Conservation (phyloP, 1,139 yeast species). For the Blastobotrys proliferans region DNA sequence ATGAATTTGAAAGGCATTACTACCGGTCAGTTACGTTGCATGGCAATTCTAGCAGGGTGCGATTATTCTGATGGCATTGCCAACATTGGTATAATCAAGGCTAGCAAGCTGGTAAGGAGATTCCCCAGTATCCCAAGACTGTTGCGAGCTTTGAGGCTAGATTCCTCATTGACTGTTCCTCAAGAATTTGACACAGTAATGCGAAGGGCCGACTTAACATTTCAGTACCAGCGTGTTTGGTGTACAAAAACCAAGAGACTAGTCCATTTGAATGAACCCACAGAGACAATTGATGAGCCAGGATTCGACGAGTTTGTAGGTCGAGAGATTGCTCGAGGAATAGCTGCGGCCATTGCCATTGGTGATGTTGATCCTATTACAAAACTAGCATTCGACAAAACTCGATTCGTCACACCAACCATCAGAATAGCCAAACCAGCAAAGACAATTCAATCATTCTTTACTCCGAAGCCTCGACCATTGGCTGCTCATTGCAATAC, state of each 20-base stretch:
- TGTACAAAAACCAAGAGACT: constrained; percentile 53
- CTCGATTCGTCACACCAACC: background rate
- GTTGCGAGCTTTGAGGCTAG: constrained; percentile 54
- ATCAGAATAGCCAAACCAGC: background rate
- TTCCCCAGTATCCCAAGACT: constrained; percentile 52
- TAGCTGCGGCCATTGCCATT: constrained; percentile 54
- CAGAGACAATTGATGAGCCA: constrained; percentile 33
- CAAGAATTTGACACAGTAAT: constrained; percentile 56
- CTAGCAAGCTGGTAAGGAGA: constrained; percentile 57
- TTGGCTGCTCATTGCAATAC: no score
- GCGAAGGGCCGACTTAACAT: constrained; percentile 68
- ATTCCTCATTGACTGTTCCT: constrained; percentile 59
- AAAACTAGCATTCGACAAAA: constrained; percentile 33
- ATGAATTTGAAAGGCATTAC: constrained; percentile 43
- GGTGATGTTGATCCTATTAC: constrained; percentile 69
- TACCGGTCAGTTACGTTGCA: constrained; percentile 59
- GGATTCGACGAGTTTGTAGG: constrained; percentile 64
- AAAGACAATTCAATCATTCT: constrained; percentile 12
- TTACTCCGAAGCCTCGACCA: constrained; percentile 10
- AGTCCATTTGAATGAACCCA: constrained; percentile 57
- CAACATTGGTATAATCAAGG: constrained; percentile 76
- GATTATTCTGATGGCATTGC: constrained; percentile 89
- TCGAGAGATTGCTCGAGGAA: constrained; percentile 38
- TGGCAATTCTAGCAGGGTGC: constrained; percentile 91
- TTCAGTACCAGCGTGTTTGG: constrained; percentile 81